A percentile compares a stretch with the other conserved stretches of the same genome.
Evolutionary conservation across 352 stramenopile genomes (phyloP).

Genomic region (Phytophthora citrophthora): DNA sequence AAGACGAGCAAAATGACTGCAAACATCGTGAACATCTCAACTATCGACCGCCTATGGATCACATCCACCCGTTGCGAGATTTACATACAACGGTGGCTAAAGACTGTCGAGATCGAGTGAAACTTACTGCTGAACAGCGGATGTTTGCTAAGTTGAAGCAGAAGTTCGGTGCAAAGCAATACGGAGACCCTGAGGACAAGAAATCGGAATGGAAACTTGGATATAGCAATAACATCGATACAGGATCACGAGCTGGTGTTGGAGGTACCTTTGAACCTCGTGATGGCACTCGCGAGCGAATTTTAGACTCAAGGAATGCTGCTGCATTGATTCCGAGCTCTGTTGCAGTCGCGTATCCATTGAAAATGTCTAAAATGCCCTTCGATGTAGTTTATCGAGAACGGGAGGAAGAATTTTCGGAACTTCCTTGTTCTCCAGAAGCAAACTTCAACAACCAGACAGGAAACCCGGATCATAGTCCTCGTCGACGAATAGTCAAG

Average conservation of each 20-base stretch:
- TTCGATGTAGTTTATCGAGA: conserved; percentile 25
- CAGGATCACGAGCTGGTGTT: conserved; percentile 32
- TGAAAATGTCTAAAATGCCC: conserved; percentile 18
- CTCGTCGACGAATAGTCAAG: conserved; percentile 8
- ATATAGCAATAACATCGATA: conserved; percentile 50
- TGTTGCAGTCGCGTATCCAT: conserved; percentile 36
- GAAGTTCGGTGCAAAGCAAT: conserved; percentile 4
- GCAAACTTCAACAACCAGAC: conserved; percentile 10
- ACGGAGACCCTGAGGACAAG: background rate
- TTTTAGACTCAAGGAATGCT: conserved; percentile 18
- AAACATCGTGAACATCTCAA: conserved; percentile 60
- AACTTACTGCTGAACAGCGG: conserved; percentile 17
- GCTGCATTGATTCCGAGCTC: conserved; percentile 21
- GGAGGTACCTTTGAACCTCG: conserved; percentile 58
- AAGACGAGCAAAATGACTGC: conserved; percentile 56
- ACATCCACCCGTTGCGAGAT: conserved; percentile 48
- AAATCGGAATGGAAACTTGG: conserved; percentile 53
- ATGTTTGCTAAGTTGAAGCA: conserved; percentile 18
- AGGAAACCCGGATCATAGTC: background rate
- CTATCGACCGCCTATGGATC: conserved; percentile 56
- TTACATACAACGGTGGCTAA: conserved; percentile 59
- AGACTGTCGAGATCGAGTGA: conserved; percentile 20
- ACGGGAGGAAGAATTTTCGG: conserved; percentile 2
- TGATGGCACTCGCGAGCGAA: conserved; percentile 41
- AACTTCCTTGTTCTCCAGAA: background rate